Base-by-base conservation (phyloP, 768 basidiomycete species). In the Termitomyces sp. region DNA sequence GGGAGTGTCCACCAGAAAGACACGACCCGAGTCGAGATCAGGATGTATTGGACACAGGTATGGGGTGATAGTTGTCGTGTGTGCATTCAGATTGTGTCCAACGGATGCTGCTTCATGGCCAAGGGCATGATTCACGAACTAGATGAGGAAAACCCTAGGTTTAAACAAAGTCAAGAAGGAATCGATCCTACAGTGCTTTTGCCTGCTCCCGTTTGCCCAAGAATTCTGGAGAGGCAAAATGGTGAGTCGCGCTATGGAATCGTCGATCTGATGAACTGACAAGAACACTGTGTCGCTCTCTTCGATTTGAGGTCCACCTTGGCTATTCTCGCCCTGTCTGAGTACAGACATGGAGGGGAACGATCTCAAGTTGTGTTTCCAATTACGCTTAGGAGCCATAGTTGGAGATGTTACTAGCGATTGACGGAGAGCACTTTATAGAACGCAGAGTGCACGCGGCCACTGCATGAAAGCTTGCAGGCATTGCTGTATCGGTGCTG, bases 1-100 rank as follows among this genome's bases (percentile, higher is more conserved):
- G 3, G 70, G 71, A 3, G 70, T 71, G 50, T 72, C 71, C 14
- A 72, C 63, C 30, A 72, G 60, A 48, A 69, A 60, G 30, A 71
- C 49, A 41, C 61, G 61, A 26, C 52, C 56, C 28, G 20, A n/a
- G 14, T 28, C 30, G 13, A 35, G n/a, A 16, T 48, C 36, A 32
- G 24, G 33, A 22, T 32, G 9, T 3, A 18, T 40, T 22, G 51
- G 53, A 54, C 44, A 53, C 24, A 43, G 3, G 24, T 64, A 58
- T 11, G 64, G 60, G 20, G 59, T 36, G 10, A 70, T 59, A 11
- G 58, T 53, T 40, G 57, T 38, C 1, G 70, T 71, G 43, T 68
- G 68, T 2, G 70, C 67, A 6, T 59, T 48, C 35, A 70, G 32
- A 24, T 47, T 45, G 40, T 70, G 62, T 9, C 69, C 68, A 3